These are phyloP conservation scores for Starmerella apicola DNA, from an alignment of 805 yeast genomes.

Conservation along the genomic window DNA sequence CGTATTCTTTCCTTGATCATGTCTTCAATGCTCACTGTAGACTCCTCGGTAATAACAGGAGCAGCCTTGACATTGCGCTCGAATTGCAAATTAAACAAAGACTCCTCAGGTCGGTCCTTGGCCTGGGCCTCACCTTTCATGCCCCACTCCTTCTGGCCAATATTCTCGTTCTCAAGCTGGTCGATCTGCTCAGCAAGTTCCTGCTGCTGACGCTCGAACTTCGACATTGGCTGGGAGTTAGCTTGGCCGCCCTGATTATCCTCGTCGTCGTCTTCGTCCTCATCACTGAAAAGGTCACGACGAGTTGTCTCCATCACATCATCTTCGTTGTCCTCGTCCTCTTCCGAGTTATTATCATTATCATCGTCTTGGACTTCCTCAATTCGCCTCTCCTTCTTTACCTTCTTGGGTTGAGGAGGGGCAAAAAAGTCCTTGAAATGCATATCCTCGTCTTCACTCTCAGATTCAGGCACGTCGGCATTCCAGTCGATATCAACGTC, in stretches of 20 bases:
- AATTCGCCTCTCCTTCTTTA: slow-evolving; percentile 4
- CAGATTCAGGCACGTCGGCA: slow-evolving; percentile 33
- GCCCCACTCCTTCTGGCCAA: slow-evolving; percentile 88
- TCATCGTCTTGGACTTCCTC: slow-evolving; percentile 12
- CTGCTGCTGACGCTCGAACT: slow-evolving; percentile 72
- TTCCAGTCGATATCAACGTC: slow-evolving; percentile 38
- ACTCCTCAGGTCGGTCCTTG: slow-evolving; percentile 69
- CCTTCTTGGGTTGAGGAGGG: slow-evolving; percentile 24
- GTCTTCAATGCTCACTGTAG: slow-evolving; percentile 78
- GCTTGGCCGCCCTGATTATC: slow-evolving; percentile 50
- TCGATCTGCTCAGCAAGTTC: slow-evolving; percentile 66
- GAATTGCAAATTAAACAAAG: slow-evolving; percentile 72
- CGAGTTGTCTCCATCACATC: slow-evolving; percentile 25
- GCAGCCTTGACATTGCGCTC: slow-evolving; percentile 93
- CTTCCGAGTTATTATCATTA: slow-evolving; percentile 8
- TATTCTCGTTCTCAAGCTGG: slow-evolving; percentile 69
- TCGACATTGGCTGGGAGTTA: slow-evolving; percentile 41
- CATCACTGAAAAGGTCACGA: slow-evolving; percentile 32
- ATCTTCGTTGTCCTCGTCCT: slow-evolving; percentile 21
- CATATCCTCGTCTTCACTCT: slow-evolving; percentile 34
- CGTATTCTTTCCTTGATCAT: slow-evolving; percentile 72
- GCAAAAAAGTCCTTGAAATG: slow-evolving; percentile 32
- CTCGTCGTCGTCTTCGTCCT: slow-evolving; percentile 39
- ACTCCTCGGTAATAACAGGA: slow-evolving; percentile 83
- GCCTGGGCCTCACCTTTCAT: slow-evolving; percentile 85